Evolutionary conservation across 2,329 filamentous ascomycete species (phyloP).

Genomic region (Fusarium pilosicola): DNA sequence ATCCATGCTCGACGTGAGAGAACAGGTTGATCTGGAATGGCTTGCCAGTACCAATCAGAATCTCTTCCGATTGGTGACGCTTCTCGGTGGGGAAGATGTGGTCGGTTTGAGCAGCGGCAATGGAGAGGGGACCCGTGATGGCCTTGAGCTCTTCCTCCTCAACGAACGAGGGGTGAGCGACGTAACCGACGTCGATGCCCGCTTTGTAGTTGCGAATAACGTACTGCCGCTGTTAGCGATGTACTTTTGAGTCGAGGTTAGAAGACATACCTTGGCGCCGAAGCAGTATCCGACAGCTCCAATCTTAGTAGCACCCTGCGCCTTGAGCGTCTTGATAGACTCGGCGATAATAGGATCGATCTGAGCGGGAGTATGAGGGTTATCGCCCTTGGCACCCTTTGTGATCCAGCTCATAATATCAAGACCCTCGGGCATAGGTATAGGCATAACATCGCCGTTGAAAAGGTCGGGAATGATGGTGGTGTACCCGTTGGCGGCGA

Average conservation of each 20-base stretch:
- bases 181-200: conserved; percentile 67
- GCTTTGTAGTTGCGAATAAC: conserved; percentile 72
- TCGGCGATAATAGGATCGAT: conserved; percentile 50
- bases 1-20: conserved; percentile 76
- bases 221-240: conserved; percentile 58
- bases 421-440: conserved; percentile 42
- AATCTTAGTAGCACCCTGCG: conserved; percentile 62
- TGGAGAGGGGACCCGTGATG: conserved; percentile 66
- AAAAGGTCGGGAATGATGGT: conserved; percentile 53
- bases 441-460: conserved; percentile 48
- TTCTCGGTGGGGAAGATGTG: conserved; percentile 65
- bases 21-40: conserved; percentile 78
- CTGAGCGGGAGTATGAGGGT: conserved; percentile 51
- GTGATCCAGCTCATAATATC: conserved; percentile 49
- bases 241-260: fast-evolving
- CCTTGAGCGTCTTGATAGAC: conserved; percentile 64
- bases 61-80: conserved; percentile 67
- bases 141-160: conserved; percentile 67
- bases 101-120: conserved; percentile 73
- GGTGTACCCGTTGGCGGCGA: conserved; percentile 52
- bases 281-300: conserved; percentile 73
- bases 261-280: conserved; percentile 65
- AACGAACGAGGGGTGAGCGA: conserved; percentile 73
- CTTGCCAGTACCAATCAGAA: conserved; percentile 62
- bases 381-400: conserved; percentile 59